phyloP scores from a whole-genome alignment of 441 rosid genomes.

The Corymbia citriodora region DNA sequence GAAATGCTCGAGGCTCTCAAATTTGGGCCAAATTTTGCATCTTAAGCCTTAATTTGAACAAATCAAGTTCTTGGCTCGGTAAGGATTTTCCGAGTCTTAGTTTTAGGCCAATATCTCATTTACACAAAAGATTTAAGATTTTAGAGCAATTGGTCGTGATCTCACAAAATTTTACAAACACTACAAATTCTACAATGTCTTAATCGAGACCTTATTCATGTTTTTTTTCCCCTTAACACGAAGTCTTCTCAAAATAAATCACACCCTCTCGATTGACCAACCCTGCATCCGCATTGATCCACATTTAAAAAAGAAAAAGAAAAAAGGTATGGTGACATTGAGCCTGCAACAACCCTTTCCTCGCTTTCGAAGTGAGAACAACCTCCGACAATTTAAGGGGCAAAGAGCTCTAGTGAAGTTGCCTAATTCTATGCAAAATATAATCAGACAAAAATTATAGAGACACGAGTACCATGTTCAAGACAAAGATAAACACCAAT shows the following conservation, averaged over 20 bases:
- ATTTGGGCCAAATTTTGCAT: fast-evolving
- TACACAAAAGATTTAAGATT: not conserved
- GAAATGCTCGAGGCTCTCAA: fast-evolving
- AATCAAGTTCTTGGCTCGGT: not conserved
- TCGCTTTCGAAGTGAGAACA: not conserved
- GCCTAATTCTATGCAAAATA: not conserved
- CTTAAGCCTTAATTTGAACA: not conserved
- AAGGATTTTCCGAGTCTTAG: not conserved
- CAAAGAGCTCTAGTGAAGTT: not conserved
- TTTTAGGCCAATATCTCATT: not conserved
- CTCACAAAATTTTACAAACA: fast-evolving
- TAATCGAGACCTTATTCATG: not conserved
- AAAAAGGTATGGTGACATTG: not conserved
- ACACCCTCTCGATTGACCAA: not conserved
- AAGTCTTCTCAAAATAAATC: not conserved
- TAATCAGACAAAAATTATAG: not conserved
- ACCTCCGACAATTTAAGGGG: not conserved
- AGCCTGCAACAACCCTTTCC: not conserved
- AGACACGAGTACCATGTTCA: not conserved
- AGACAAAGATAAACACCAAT: not conserved
- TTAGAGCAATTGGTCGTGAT: fast-evolving
- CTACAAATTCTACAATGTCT: not conserved
- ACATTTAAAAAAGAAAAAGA: not conserved
- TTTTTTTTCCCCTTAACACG: not conserved
- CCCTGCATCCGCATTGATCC: not conserved